These are phyloP conservation scores for Venturia oleaginea DNA, from an alignment of 2,329 filamentous ascomycete genomes.

Conservation along the genomic window DNA sequence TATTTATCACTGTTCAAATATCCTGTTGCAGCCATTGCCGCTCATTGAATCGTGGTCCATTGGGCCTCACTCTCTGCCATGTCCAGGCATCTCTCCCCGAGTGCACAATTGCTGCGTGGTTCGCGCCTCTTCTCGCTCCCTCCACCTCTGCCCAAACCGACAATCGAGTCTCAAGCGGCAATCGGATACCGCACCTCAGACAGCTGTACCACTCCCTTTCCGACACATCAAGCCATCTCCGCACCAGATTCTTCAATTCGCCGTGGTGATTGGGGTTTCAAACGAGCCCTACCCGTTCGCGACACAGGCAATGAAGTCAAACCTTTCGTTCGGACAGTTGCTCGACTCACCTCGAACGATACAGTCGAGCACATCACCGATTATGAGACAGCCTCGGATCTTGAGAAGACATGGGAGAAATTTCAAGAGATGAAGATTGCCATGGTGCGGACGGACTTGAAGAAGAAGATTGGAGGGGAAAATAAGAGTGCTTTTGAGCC, in stretches of 20 bases:
- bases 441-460: constrained; percentile 30
- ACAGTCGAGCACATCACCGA: constrained; percentile 83
- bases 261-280: constrained; percentile 87
- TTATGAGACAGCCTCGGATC: constrained; percentile 73
- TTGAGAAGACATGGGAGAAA: constrained; percentile 71
- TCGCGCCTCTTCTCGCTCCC: constrained; percentile 89
- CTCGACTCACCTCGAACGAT: constrained; percentile 72
- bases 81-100: constrained; percentile 40
- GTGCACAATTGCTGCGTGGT: constrained; percentile 64
- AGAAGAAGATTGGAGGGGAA: constrained; percentile 6
- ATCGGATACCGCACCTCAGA: constrained; percentile 44
- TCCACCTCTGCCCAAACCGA: constrained; percentile 57
- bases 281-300: constrained; percentile 69
- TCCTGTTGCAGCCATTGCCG: neutral
- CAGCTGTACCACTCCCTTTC: constrained; percentile 65
- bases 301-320: constrained; percentile 47
- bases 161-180: constrained; percentile 30
- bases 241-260: constrained; percentile 63
- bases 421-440: constrained; percentile 75
- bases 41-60: neutral
- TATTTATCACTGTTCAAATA: neutral
- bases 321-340: constrained; percentile 19
- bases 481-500: constrained; percentile 30
- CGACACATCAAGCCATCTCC: constrained; percentile 74
- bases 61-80: neutral